Evolutionary conservation across 805 yeast species (phyloP), one percentile per base, ranked within the genome.

Genomic region (Geotrichum ghanense): DNA sequence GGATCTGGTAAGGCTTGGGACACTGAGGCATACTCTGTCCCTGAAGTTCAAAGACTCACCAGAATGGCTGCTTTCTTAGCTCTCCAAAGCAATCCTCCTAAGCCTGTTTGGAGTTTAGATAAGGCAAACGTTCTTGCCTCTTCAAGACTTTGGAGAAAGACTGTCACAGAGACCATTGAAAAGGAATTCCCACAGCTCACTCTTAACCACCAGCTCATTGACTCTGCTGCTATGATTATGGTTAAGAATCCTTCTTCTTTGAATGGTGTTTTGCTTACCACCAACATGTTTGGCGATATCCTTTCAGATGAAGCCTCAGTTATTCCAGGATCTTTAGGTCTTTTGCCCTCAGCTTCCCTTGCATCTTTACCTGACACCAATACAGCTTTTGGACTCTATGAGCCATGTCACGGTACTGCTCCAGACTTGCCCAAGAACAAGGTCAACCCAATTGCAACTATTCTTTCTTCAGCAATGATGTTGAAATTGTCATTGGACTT

Each of bases 41-140:
- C 83, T 34, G 98, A 92, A 69, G 95, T 92, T 48, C 82, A 88
- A 64, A 80, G 98, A 65, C 88, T 92, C 67, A 87, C 97, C 37
- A 77, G 97, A 68, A 90, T 92, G 97, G 98, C 97, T 46, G 97
- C 95, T 2, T 92, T 86, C 69, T 69, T 92, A 72, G 97, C 98
- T 26, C 73, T 87, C 57, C 98, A 92, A 70, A 81, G 78, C 60
- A 74, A 79, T 62, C 98, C 98, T 45, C 98, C 98, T 34, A 73
- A 82, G 61, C 97, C 97, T 46, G 75, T 92, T 49, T 88, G 95
- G 95, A 86, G 95, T 20, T 72, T 92, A 56, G 98, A 92, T 66
- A 92, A 92, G 74, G 98, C 98, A 49, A 92, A 92, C 56, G 98
- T 92, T 41, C 75, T 92, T 60, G 98, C 98, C 1, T 82, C 95